These are phyloP conservation scores for Phytopythium aichiense DNA, from an alignment of 352 stramenopile genomes.

Conservation along the genomic window DNA sequence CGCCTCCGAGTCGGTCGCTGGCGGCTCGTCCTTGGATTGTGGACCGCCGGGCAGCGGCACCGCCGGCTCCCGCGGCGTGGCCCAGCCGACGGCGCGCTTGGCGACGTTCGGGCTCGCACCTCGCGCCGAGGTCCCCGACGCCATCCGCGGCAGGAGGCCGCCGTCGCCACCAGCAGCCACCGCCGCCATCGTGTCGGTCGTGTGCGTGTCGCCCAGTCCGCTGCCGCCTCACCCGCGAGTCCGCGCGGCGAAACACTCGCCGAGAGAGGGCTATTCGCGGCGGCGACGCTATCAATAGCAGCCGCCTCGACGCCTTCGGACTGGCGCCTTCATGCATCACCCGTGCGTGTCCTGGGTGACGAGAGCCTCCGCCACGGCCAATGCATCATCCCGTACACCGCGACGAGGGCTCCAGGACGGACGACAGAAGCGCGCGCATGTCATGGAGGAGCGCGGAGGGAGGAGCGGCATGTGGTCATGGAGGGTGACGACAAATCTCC, in stretches of 20 bases:
- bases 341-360: no score
- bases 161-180: not conserved
- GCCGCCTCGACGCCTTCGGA: no score
- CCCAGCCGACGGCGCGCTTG: constrained; percentile 21
- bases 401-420: no score
- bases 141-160: not conserved
- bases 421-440: no score
- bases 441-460: no score
- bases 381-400: no score
- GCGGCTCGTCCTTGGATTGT: not conserved
- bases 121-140: not conserved
- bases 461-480: no score
- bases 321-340: no score
- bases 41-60: not conserved
- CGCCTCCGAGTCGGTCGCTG: not conserved
- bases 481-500: no score
- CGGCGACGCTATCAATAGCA: not conserved
- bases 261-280: not conserved
- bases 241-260: not conserved
- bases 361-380: no score
- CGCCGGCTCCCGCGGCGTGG: constrained; percentile 6
- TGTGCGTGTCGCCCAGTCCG: not conserved
- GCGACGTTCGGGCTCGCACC: constrained; percentile 19
- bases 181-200: not conserved
- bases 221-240: not conserved